Evolutionary conservation across 345 rosid species (phyloP).

Genomic region (Aegle marmelos): DNA sequence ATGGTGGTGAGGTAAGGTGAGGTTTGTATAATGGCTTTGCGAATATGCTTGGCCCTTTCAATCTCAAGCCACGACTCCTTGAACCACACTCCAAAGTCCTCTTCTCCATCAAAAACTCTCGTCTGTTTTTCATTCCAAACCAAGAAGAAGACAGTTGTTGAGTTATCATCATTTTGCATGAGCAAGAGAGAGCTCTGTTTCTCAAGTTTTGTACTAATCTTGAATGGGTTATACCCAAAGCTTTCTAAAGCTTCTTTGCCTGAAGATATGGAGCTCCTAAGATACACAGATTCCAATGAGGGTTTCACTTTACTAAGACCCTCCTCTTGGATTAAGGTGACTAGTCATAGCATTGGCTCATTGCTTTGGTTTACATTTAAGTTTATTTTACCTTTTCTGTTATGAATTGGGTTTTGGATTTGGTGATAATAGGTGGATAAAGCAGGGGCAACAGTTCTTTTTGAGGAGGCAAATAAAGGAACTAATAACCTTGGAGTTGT

Average conservation of each 20-base stretch:
- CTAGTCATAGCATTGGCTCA: not conserved
- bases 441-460: conserved; percentile 84
- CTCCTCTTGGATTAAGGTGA: conserved; percentile 72
- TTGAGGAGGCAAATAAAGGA: conserved; percentile 66
- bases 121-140: not conserved
- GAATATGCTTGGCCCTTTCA: not conserved
- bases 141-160: too few relatives aligned
- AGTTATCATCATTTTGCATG: conserved; percentile 10
- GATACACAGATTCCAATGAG: conserved; percentile 60
- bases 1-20: not conserved
- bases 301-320: conserved; percentile 83
- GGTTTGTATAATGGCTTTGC: not conserved
- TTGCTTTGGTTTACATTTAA: not conserved
- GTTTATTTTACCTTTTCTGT: not conserved
- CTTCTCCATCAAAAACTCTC: conserved; percentile 1
- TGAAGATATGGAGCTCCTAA: conserved; percentile 45
- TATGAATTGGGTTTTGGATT: not conserved
- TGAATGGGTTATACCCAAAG: conserved; percentile 38
- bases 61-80: conserved; percentile 19
- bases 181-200: conserved; percentile 55
- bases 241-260: conserved; percentile 27
- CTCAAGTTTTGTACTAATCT: conserved; percentile 43
- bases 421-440: conserved; percentile 57
- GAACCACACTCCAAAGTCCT: not conserved
- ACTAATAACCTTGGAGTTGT: conserved; percentile 83